phyloP scores from a whole-genome alignment of 2,329 filamentous ascomycete genomes.

The Hirsutella rhossiliensis region DNA sequence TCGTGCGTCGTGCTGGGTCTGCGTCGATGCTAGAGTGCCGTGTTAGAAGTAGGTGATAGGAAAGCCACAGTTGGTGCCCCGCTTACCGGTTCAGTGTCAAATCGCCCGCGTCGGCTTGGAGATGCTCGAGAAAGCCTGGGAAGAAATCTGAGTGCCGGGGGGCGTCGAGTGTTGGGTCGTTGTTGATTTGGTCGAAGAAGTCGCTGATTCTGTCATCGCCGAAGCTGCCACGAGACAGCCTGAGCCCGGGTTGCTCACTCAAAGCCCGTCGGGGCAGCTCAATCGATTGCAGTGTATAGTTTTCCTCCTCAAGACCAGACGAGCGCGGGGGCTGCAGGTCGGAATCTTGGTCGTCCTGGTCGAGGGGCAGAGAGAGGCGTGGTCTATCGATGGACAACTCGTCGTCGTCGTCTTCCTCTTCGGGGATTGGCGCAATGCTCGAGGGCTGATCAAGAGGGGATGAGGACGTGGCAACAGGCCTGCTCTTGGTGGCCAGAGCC shows the following conservation, averaged over 20 bases:
- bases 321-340: constrained; percentile 40
- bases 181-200: constrained; percentile 21
- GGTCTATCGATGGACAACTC: constrained; percentile 38
- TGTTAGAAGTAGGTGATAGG: constrained; percentile 4
- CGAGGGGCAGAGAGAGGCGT: constrained; percentile 41
- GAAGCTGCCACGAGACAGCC: constrained; percentile 40
- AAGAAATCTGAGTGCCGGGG: constrained; percentile 40
- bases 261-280: constrained; percentile 44
- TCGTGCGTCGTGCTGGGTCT: constrained; percentile 26
- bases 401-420: constrained; percentile 37
- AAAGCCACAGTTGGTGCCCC: not conserved
- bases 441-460: constrained; percentile 20
- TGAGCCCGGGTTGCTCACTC: constrained; percentile 29
- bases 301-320: constrained; percentile 44
- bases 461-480: constrained; percentile 28
- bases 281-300: constrained; percentile 46
- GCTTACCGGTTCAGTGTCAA: constrained; percentile 32
- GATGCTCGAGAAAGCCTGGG: constrained; percentile 31
- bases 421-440: constrained; percentile 15
- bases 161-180: constrained; percentile 26
- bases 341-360: constrained; percentile 33
- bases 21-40: constrained; percentile 18
- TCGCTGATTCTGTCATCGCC: constrained; percentile 43
- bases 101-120: constrained; percentile 26
- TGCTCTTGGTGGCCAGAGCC: constrained; percentile 36